Percentiles rank a stretch among this genome's conserved stretches.
phyloP scores from a whole-genome alignment of 176 grass and related monocot genomes.

The Oryza meridionalis region DNA sequence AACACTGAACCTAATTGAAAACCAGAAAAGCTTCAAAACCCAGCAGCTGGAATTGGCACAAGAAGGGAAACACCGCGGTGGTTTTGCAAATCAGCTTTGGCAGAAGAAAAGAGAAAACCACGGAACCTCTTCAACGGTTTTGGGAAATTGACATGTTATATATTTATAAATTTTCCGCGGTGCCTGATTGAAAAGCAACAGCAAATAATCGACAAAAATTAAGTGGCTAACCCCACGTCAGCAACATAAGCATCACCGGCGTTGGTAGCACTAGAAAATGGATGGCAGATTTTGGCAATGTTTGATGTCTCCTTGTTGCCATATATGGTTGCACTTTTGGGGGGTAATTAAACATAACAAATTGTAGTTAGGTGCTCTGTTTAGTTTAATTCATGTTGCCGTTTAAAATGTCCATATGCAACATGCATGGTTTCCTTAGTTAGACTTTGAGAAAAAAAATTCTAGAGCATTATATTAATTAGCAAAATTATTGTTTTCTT shows the following conservation, averaged over 20 bases:
- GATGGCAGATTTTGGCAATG: not conserved
- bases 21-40: not conserved
- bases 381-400: not conserved
- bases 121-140: conserved; percentile 44
- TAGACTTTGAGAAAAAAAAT: not conserved
- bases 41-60: not conserved
- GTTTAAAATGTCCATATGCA: not conserved
- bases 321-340: not conserved
- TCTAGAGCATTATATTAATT: not conserved
- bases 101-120: conserved; percentile 34
- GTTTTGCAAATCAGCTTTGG: conserved; percentile 31
- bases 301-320: not conserved
- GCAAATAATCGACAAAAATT: conserved; percentile 1
- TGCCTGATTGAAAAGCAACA: conserved; percentile 19
- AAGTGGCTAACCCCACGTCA: not conserved
- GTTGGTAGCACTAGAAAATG: not conserved
- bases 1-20: not conserved
- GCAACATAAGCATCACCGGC: conserved; percentile 12
- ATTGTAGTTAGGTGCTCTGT: not conserved
- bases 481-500: no score
- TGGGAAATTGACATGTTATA: not conserved
- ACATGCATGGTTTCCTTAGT: not conserved
- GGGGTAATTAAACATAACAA: no score
- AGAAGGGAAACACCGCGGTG: not conserved
- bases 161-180: not conserved